A percentile compares a stretch with the other conserved stretches of the same genome.
Conservation (phyloP, 73 alveolate species). For the Paramecium sonneborni region DNA sequence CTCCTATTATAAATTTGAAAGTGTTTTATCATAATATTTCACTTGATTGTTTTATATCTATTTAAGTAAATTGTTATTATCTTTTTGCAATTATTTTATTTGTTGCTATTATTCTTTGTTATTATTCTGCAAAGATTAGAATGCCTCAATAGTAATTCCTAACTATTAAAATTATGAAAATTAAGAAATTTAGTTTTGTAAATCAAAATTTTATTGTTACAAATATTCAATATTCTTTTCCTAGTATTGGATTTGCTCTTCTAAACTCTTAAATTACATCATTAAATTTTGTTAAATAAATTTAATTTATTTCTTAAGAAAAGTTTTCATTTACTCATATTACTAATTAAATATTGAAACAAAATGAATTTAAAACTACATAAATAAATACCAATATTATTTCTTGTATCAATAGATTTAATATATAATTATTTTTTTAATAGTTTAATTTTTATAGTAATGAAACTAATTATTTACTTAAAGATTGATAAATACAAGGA, state of each 20-base stretch:
- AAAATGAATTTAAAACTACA: too few relatives aligned
- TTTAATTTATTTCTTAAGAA: not conserved
- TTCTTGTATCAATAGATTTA: too few relatives aligned
- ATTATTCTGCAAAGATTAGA: not conserved
- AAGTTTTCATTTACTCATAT: too few relatives aligned
- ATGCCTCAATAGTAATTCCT: conserved; percentile 37
- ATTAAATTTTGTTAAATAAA: not conserved
- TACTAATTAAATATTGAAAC: too few relatives aligned
- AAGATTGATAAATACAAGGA: too few relatives aligned
- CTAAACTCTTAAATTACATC: conserved; percentile 1
- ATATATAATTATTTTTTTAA: too few relatives aligned
- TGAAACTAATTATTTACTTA: too few relatives aligned
- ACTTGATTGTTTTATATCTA: not conserved
- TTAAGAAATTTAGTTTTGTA: not conserved
- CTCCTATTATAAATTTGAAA: not conserved
- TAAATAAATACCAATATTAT: too few relatives aligned
- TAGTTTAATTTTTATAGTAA: too few relatives aligned
- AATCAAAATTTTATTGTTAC: conserved; percentile 35
- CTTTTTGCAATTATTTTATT: not conserved
- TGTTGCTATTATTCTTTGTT: not conserved
- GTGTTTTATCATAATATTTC: conserved; percentile 8
- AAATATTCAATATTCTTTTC: conserved; percentile 20
- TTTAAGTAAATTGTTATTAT: not conserved
- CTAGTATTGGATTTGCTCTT: not conserved
- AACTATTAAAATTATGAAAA: not conserved